Evolutionary conservation across 805 yeast genomes (phyloP), one percentile per base, ranked within the genome.

Genomic region (Wickerhamiella brachini): DNA sequence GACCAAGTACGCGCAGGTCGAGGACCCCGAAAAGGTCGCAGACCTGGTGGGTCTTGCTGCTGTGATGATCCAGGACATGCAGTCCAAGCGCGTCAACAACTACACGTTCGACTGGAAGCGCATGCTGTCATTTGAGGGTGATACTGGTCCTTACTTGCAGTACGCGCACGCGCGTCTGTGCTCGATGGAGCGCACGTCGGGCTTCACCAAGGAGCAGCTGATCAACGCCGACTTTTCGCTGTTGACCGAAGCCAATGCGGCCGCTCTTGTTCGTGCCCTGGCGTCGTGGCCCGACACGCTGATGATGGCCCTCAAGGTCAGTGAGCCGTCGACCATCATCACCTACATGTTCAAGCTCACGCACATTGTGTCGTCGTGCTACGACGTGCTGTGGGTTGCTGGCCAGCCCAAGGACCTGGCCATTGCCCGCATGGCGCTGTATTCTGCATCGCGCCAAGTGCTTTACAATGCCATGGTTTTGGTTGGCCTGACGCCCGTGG

Each of bases 31-130:
- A 54, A 80, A 80, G 66, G 84, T 93, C 63, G 97, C 98, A 53
- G 97, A 93, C 68, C 75, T 87, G 62, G 81, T 93, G 54, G 99
- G 98, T 66, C 84, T 93, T 53, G 83, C 96, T 29, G 98, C 98
- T 5, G 95, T 93, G 54, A 89, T 93, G 95, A 85, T 93, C 63
- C 99, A 93, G 76, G 99, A 93, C 70, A 89, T 93, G 97, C 94
- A 86, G 71, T 81, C 95, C 54, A 93, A 93, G 74, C 83, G 99
- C 70, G 78, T 90, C 69, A 88, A 90, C 74, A 90, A 93, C 72
- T 93, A 93, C 72, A 86, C 82, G 62, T 93, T 93, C 72, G 85
- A 87, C 69, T 93, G 98, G 98, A 87, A 85, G 62, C 84, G 98
- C 74, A 93, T 93, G 97, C 77, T 85, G 45, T 87, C 97, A 2